Percentiles rank a stretch among this genome's conserved stretches.
Evolutionary conservation across 164 flowering plant species (phyloP).

Genomic region (Nymphaea colorata): DNA sequence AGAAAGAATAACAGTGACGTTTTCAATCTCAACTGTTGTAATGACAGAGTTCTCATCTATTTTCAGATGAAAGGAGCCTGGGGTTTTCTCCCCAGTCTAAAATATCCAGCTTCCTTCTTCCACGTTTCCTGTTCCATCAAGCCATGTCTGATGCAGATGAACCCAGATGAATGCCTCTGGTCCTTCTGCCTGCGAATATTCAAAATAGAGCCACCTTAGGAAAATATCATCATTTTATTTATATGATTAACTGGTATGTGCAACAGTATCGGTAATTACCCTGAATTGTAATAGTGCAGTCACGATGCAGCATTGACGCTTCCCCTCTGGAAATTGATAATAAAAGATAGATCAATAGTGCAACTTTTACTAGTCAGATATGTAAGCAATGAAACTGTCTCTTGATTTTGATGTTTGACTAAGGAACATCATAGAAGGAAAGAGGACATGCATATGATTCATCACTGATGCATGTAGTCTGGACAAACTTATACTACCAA

Average conservation of each 20-base stretch:
- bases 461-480: no score
- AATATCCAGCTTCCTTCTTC: slow-evolving; percentile 25
- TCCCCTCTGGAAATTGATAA: slow-evolving; percentile 28
- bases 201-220: neutral
- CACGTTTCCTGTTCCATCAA: slow-evolving; percentile 21
- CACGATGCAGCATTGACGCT: slow-evolving; percentile 21
- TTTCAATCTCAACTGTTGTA: no score
- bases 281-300: slow-evolving; percentile 21
- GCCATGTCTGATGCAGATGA: slow-evolving; percentile 56
- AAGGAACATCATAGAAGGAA: no score
- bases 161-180: slow-evolving; percentile 25
- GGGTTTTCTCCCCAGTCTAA: slow-evolving; percentile 13
- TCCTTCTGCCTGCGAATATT: slow-evolving; percentile 11
- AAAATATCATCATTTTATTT: no score
- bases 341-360: neutral
- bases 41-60: neutral
- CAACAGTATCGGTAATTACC: no score
- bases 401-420: no score
- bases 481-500: no score
- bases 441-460: no score
- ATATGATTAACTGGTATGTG: no score
- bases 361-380: no score
- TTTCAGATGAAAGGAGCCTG: neutral
- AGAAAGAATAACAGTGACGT: no score
- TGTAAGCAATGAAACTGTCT: no score